Conservation (phyloP, 106 monocot genomes). For the Phalaenopsis aphrodite region DNA sequence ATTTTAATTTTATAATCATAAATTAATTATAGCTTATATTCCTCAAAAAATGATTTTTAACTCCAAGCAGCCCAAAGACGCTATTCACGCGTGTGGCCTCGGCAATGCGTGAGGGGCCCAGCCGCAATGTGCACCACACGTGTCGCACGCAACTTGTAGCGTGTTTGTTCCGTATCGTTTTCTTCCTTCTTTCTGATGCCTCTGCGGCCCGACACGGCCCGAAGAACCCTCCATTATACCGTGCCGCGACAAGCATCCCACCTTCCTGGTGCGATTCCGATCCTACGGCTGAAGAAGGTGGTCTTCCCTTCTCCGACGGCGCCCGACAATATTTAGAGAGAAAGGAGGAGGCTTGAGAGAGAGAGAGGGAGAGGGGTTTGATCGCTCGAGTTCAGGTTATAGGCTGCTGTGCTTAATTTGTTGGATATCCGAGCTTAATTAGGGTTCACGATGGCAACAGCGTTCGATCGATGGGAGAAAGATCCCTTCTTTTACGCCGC, state of each 20-base stretch:
- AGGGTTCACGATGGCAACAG: conserved; percentile 34
- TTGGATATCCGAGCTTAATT: background rate
- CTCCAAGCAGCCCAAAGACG: background rate
- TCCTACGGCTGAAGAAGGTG: background rate
- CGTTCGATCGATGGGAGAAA: conserved; percentile 69
- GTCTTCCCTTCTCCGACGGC: background rate
- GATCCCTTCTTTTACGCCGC: conserved; percentile 71
- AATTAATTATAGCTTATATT: too few species aligned
- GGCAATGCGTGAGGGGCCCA: background rate
- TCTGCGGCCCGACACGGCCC: background rate
- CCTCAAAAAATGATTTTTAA: too few species aligned
- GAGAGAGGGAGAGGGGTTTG: background rate
- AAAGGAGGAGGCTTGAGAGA: background rate
- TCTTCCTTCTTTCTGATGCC: too few species aligned
- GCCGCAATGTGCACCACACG: background rate
- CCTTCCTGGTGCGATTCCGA: background rate
- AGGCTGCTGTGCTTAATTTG: background rate
- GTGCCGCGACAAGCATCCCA: background rate
- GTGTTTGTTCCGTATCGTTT: too few species aligned
- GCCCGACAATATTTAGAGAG: background rate
- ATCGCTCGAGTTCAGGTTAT: background rate
- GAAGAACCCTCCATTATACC: background rate
- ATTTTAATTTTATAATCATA: too few species aligned
- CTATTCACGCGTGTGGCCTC: background rate
- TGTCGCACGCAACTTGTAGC: background rate